Evolutionary conservation across 805 yeast genomes (phyloP).

Genomic region (Yamadazyma ubonensis): DNA sequence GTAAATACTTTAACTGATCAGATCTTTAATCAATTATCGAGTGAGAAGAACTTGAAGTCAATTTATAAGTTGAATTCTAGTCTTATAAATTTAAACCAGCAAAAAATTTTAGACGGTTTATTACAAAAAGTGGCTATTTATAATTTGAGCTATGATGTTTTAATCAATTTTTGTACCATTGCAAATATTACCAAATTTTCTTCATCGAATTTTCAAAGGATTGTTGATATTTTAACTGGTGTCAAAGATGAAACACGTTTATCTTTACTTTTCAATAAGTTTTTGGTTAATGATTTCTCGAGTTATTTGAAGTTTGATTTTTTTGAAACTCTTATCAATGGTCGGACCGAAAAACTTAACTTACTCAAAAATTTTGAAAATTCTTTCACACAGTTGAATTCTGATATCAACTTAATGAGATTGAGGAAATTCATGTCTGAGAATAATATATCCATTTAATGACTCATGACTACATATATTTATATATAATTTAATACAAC

Average conservation of each 20-base stretch:
- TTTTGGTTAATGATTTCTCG: conserved; percentile 19
- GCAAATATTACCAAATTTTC: conserved; percentile 20
- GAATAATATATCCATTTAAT: conserved; percentile 6
- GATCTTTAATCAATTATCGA: conserved; percentile 8
- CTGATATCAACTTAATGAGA: conserved; percentile 20
- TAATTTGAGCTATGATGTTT: conserved; percentile 2
- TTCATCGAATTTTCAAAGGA: conserved; percentile 20
- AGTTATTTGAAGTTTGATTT: conserved; percentile 31
- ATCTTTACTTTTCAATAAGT: conserved; percentile 27
- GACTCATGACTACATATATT: conserved; percentile 5
- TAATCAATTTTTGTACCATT: conserved; percentile 24
- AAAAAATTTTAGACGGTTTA: conserved; percentile 7
- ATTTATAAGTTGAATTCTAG: conserved; percentile 5
- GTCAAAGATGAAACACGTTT: conserved; percentile 23
- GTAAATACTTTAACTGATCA: conserved; percentile 1
- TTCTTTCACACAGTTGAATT: conserved; percentile 24
- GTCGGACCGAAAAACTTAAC: conserved; percentile 18
- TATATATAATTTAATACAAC: not conserved
- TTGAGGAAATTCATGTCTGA: conserved; percentile 2
- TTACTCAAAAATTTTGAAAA: conserved; percentile 23
- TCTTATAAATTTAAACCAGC: conserved; percentile 12
- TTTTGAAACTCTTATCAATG: conserved; percentile 24
- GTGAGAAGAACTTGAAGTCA: conserved; percentile 1
- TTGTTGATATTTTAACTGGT: conserved; percentile 27
- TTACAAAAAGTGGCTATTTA: conserved; percentile 6